A percentile compares a stretch with the other conserved stretches of the same genome.
phyloP scores from a whole-genome alignment of 2,329 filamentous ascomycete species.

The Penicillium sp. region DNA sequence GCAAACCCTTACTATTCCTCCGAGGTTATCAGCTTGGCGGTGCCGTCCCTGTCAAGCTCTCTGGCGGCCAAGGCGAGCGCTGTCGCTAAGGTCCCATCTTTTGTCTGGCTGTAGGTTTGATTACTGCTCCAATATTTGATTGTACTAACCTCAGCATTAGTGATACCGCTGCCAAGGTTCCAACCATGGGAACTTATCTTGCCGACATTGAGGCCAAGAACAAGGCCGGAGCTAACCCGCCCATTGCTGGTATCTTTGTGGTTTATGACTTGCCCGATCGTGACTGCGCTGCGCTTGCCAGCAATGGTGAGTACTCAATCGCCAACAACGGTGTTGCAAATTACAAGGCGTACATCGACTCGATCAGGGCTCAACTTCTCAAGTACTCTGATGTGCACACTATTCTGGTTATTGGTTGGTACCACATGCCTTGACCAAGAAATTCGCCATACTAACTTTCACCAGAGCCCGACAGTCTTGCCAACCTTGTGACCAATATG shows the following conservation, averaged over 20 bases:
- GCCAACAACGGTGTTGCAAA: slow-evolving; percentile 55
- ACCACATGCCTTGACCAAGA: not conserved
- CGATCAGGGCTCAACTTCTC: slow-evolving; percentile 57
- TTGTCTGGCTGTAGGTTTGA: slow-evolving; percentile 55
- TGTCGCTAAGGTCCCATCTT: slow-evolving; percentile 57
- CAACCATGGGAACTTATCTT: slow-evolving; percentile 53
- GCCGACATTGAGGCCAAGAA: slow-evolving; percentile 54
- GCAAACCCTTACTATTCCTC: slow-evolving; percentile 59
- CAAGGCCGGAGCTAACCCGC: slow-evolving; percentile 52
- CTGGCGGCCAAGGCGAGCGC: slow-evolving; percentile 54
- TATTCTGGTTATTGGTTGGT: slow-evolving; percentile 55
- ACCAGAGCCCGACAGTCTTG: slow-evolving; percentile 64
- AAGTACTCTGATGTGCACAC: slow-evolving; percentile 58
- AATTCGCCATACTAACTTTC: slow-evolving; percentile 36
- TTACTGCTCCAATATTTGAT: not conserved
- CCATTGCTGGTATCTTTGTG: slow-evolving; percentile 57
- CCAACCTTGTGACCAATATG: slow-evolving; percentile 65
- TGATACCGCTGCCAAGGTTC: slow-evolving; percentile 55
- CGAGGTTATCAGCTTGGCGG: slow-evolving; percentile 58
- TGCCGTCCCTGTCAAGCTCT: slow-evolving; percentile 64
- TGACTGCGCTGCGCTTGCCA: slow-evolving; percentile 66
- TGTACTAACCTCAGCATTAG: slow-evolving; percentile 23
- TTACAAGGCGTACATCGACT: slow-evolving; percentile 60
- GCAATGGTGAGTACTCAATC: slow-evolving; percentile 64
- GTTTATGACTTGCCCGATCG: slow-evolving; percentile 67